Conservation (phyloP, 768 basidiomycete species). For the Russula griseocarnosa region DNA sequence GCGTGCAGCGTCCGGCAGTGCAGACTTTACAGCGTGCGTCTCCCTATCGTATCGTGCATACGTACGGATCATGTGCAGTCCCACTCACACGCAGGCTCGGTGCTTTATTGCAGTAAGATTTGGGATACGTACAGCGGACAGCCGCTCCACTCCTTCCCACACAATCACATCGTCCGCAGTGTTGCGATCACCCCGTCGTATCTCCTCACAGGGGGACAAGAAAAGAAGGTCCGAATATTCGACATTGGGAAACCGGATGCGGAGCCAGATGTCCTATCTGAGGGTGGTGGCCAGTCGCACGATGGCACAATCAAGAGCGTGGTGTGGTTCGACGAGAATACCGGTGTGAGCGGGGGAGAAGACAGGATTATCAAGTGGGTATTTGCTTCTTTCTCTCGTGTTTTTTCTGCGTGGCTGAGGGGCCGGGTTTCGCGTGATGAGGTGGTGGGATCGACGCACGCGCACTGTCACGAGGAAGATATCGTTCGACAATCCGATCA, state of each 20-base stretch:
- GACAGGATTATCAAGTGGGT: conserved; percentile 85
- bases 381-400: not conserved
- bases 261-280: conserved; percentile 75
- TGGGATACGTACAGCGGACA: conserved; percentile 93
- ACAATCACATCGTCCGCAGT: conserved; percentile 96
- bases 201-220: conserved; percentile 89
- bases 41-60: not conserved
- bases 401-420: conserved; percentile 1
- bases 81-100: conserved; percentile 7
- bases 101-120: conserved; percentile 61
- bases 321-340: conserved; percentile 86
- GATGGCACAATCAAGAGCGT: conserved; percentile 91
- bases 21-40: conserved; percentile 94
- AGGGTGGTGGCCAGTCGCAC: conserved; percentile 59
- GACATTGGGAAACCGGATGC: conserved; percentile 84
- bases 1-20: conserved; percentile 87
- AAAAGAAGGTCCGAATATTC: conserved; percentile 96
- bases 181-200: conserved; percentile 80
- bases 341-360: conserved; percentile 86
- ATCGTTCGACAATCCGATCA: conserved; percentile 73
- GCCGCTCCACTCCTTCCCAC: conserved; percentile 91
- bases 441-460: conserved; percentile 96
- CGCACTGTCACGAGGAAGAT: conserved; percentile 65
- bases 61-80: conserved; percentile 17
- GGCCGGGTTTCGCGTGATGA: conserved; percentile 34